Percentiles rank a stretch among this genome's conserved stretches.
Evolutionary conservation across 2,329 filamentous ascomycete genomes (phyloP).

Genomic region (Pseudogymnoascus sp.): DNA sequence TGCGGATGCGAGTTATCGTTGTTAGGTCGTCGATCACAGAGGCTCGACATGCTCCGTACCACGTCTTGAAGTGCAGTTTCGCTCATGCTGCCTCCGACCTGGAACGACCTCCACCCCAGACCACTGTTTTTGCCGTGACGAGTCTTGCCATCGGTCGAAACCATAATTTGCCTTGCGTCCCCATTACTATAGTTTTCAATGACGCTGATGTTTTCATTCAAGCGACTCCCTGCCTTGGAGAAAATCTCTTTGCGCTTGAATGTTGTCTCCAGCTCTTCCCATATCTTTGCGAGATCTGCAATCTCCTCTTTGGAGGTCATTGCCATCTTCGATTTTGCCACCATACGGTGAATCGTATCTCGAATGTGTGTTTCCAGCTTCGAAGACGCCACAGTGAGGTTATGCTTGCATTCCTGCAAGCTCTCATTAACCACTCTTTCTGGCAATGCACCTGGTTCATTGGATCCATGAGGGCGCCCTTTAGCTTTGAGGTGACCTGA

Average conservation of each 20-base stretch:
- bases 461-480: constrained; percentile 8
- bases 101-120: constrained; percentile 27
- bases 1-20: constrained; percentile 13
- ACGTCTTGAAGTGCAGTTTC: constrained; percentile 25
- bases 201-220: constrained; percentile 26
- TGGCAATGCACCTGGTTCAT: constrained; percentile 13
- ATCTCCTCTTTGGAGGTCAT: constrained; percentile 25
- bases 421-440: constrained; percentile 27
- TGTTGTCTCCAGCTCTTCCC: constrained; percentile 31
- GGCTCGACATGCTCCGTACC: constrained; percentile 25
- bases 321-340: constrained; percentile 26
- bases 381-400: constrained; percentile 20
- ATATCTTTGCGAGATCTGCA: constrained; percentile 27
- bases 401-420: constrained; percentile 30
- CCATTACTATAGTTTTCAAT: constrained; percentile 31
- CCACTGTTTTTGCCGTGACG: constrained; percentile 28
- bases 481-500: constrained; percentile 15
- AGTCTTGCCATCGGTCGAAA: constrained; percentile 28
- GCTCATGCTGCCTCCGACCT: constrained; percentile 28
- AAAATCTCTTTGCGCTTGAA: constrained; percentile 27
- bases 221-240: constrained; percentile 24
- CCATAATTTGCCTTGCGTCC: constrained; percentile 31
- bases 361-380: constrained; percentile 29
- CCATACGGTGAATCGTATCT: constrained; percentile 25
- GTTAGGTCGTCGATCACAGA: constrained; percentile 15